A percentile compares a stretch with the other conserved stretches of the same genome.
These are phyloP conservation scores for Apophysomyces trapeziformis DNA, from an alignment of 371 early-diverging fungal genomes.

Conservation along the genomic window DNA sequence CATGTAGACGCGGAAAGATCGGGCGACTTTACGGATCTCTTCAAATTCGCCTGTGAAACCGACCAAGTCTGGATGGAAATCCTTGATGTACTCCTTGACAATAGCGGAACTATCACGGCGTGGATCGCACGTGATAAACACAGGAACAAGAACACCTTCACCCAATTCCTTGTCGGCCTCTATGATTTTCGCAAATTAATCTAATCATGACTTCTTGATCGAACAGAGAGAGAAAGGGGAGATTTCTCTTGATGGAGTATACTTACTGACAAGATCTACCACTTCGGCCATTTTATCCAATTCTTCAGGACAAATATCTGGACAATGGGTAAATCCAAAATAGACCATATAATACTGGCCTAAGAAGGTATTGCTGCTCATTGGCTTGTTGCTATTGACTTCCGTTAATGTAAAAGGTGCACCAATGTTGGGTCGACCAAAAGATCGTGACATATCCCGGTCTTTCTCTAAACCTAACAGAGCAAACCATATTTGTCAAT, in stretches of 20 bases:
- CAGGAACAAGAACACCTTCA: constrained; percentile 73
- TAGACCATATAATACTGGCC: constrained; percentile 91
- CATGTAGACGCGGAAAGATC: constrained; percentile 94
- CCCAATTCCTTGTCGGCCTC: constrained; percentile 58
- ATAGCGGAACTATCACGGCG: constrained; percentile 88
- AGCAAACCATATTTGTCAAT: no score
- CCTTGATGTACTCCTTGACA: constrained; percentile 87
- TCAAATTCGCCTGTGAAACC: constrained; percentile 92
- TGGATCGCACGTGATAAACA: constrained; percentile 97
- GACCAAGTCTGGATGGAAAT: constrained; percentile 92
- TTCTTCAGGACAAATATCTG: constrained; percentile 98
- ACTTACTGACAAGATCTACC: constrained; percentile 77
- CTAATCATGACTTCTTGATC: background rate
- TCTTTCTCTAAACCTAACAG: constrained; percentile 32
- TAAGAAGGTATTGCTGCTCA: constrained; percentile 53
- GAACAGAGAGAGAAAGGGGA: background rate
- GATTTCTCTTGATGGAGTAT: background rate
- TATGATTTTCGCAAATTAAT: constrained; percentile 17
- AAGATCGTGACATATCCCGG: constrained; percentile 39
- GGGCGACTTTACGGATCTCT: constrained; percentile 84
- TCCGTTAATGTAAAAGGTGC: constrained; percentile 90
- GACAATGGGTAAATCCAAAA: constrained; percentile 98
- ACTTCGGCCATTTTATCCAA: constrained; percentile 95
- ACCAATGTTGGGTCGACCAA: constrained; percentile 91
- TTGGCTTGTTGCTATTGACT: constrained; percentile 53